phyloP scores from a whole-genome alignment of 2,329 filamentous ascomycete genomes.

The Paecilomyces sp. region DNA sequence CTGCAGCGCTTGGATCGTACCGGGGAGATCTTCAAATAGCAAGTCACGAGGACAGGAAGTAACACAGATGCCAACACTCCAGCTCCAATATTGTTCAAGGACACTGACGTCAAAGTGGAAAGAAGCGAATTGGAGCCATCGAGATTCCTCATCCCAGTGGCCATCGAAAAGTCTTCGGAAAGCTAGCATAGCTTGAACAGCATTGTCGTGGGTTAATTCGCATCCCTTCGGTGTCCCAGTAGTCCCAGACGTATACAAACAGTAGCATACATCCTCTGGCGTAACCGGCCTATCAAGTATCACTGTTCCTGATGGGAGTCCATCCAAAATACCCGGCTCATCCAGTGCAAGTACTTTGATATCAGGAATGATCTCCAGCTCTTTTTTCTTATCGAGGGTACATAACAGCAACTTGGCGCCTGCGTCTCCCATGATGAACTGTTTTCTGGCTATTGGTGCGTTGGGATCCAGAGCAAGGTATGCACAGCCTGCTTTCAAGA shows the following conservation, averaged over 20 bases:
- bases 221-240: constrained; percentile 84
- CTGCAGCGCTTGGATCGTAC: constrained; percentile 60
- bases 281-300: constrained; percentile 26
- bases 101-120: constrained; percentile 94
- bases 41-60: constrained; percentile 76
- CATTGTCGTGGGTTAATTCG: constrained; percentile 80
- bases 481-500: constrained; percentile 73
- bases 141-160: constrained; percentile 66
- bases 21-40: constrained; percentile 74
- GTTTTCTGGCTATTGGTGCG: constrained; percentile 64
- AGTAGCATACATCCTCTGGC: constrained; percentile 63
- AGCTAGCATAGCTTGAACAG: constrained; percentile 80
- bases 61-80: constrained; percentile 81
- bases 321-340: constrained; percentile 26
- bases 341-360: constrained; percentile 43
- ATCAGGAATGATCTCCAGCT: constrained; percentile 26
- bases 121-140: constrained; percentile 88
- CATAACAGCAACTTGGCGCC: constrained; percentile 57
- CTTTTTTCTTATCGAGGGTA: constrained; percentile 37
- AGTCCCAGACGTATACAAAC: constrained; percentile 80
- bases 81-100: constrained; percentile 91
- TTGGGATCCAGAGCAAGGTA: constrained; percentile 74
- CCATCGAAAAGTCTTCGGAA: constrained; percentile 71
- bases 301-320: constrained; percentile 27
- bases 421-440: constrained; percentile 73